phyloP scores from a whole-genome alignment of 2,329 filamentous ascomycete genomes.

The Coniosporium tulheliwenetii region DNA sequence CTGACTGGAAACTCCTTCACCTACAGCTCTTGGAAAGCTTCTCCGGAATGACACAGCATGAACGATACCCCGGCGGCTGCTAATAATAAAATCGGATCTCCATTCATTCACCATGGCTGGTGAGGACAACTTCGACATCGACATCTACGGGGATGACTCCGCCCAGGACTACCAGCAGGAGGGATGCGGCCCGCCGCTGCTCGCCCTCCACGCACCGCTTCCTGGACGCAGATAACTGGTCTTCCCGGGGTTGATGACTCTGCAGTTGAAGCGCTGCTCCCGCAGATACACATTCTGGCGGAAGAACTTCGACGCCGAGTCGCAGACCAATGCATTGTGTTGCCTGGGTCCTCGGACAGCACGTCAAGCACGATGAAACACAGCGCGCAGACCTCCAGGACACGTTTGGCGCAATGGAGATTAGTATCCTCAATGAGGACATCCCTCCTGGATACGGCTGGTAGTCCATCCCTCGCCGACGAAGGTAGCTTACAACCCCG shows the following conservation, averaged over 20 bases:
- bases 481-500: conserved; percentile 53
- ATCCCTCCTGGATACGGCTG: conserved; percentile 38
- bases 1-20: too few relatives aligned
- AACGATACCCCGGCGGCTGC: too few relatives aligned
- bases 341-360: neutral
- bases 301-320: too few relatives aligned
- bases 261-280: too few relatives aligned
- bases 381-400: neutral
- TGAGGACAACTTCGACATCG: too few relatives aligned
- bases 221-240: conserved; percentile 94
- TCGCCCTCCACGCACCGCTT: conserved; percentile 83
- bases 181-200: conserved; percentile 51
- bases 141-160: too few relatives aligned
- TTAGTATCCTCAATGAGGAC: neutral
- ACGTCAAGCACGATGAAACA: too few relatives aligned
- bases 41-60: too few relatives aligned
- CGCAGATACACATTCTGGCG: conserved; percentile 92
- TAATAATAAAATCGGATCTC: too few relatives aligned
- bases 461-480: conserved; percentile 50
- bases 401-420: conserved; percentile 2
- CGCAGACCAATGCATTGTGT: conserved; percentile 11
- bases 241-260: conserved; percentile 87
- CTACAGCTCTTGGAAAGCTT: too few relatives aligned
- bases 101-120: too few relatives aligned
- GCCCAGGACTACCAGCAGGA: too few relatives aligned